phyloP scores from a whole-genome alignment of 495 filamentous ascomycete species.

The Sphaerosporella brunnea region DNA sequence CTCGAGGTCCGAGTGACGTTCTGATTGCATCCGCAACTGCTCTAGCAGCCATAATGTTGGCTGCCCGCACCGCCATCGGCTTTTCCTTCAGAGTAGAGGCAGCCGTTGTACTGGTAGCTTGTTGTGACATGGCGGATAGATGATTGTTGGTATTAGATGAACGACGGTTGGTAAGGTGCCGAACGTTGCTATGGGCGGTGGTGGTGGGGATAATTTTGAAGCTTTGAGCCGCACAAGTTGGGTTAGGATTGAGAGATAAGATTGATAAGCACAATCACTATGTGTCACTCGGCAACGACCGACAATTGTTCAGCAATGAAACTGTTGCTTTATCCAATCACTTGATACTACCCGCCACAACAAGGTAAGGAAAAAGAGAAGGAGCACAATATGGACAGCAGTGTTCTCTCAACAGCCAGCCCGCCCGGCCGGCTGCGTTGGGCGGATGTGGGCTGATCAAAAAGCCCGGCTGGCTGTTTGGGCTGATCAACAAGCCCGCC shows the following conservation, averaged over 20 bases:
- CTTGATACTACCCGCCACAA: too few relatives aligned
- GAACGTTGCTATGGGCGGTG: constrained; percentile 5
- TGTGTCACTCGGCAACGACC: neutral
- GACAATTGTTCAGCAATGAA: too few relatives aligned
- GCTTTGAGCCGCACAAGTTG: constrained; percentile 1
- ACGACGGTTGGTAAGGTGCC: constrained; percentile 3
- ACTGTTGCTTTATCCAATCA: too few relatives aligned
- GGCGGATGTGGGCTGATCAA: too few relatives aligned
- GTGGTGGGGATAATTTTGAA: constrained; percentile 2
- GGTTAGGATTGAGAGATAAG: neutral
- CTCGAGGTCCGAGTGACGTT: constrained; percentile 48
- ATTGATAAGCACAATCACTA: neutral
- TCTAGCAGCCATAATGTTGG: constrained; percentile 93
- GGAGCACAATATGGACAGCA: too few relatives aligned
- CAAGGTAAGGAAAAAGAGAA: too few relatives aligned
- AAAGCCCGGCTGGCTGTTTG: too few relatives aligned
- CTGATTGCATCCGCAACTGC: constrained; percentile 94
- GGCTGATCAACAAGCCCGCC: too few relatives aligned
- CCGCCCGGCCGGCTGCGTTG: too few relatives aligned
- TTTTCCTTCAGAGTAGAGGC: constrained; percentile 56
- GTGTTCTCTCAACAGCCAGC: too few relatives aligned
- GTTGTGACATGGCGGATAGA: constrained; percentile 3
- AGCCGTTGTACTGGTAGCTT: constrained; percentile 9
- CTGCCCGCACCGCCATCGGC: constrained; percentile 83
- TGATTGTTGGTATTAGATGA: constrained; percentile 6